Percentiles rank a stretch among this genome's conserved stretches.
These are phyloP conservation scores for Eucalyptus pauciflora DNA, from an alignment of 345 rosid species.

Conservation along the genomic window DNA sequence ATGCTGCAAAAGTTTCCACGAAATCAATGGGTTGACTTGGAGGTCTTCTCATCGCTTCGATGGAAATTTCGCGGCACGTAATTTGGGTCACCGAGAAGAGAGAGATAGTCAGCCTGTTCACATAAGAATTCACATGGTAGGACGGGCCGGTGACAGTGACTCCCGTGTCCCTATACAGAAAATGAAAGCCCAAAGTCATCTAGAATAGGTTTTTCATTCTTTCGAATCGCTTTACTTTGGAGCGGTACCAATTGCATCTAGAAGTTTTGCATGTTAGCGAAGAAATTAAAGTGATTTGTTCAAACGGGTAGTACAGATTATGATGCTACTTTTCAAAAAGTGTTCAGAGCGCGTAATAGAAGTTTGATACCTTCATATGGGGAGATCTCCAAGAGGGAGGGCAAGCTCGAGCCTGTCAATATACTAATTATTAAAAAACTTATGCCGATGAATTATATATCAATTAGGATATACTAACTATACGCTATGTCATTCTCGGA, in stretches of 20 bases:
- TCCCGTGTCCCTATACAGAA: neutral
- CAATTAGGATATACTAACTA: too few species aligned
- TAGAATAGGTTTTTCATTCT: neutral
- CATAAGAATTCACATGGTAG: neutral
- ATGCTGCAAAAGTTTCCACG: neutral
- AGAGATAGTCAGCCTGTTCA: neutral
- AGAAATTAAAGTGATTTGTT: neutral
- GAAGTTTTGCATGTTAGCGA: neutral
- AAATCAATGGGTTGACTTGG: neutral
- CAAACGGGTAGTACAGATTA: fast-evolving
- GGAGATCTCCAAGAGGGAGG: too few species aligned
- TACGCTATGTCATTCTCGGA: too few species aligned
- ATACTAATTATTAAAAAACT: too few species aligned
- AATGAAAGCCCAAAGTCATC: neutral
- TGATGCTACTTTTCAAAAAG: neutral
- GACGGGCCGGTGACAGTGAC: neutral
- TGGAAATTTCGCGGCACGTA: neutral
- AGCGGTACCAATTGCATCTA: neutral
- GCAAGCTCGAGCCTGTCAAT: fast-evolving
- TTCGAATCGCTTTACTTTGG: neutral
- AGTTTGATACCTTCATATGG: fast-evolving
- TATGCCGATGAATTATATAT: too few species aligned
- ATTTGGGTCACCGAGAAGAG: neutral
- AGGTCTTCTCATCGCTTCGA: neutral
- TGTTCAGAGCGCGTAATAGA: too few species aligned